These are phyloP conservation scores for Pseudocercospora macadamiae DNA, from an alignment of 2,329 filamentous ascomycete species.

Conservation along the genomic window DNA sequence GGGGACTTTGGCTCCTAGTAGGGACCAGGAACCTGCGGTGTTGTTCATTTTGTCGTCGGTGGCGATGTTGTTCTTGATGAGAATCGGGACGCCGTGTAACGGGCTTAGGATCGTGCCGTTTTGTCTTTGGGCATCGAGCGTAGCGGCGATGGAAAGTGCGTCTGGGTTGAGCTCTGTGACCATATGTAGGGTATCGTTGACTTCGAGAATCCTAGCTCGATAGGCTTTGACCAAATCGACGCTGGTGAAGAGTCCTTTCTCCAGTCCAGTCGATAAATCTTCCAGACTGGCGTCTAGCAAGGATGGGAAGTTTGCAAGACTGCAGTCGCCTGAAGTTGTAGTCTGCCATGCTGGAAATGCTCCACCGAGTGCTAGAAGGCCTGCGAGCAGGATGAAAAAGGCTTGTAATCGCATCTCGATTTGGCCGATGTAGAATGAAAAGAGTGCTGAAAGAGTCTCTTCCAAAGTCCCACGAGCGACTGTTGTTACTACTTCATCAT, in stretches of 20 bases:
- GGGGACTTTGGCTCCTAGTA: conserved; percentile 61
- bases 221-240: conserved; percentile 61
- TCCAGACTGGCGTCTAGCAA: conserved; percentile 57
- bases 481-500: neutral
- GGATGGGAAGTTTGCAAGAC: conserved; percentile 35
- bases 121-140: conserved; percentile 52
- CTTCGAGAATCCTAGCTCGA: conserved; percentile 53
- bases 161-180: conserved; percentile 61
- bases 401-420: neutral
- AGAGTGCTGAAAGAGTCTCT: neutral
- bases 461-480: neutral
- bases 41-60: conserved; percentile 66
- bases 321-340: too few species aligned
- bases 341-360: conserved; percentile 1
- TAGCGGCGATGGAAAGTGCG: conserved; percentile 52
- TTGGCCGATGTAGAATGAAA: neutral
- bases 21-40: conserved; percentile 65
- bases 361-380: neutral
- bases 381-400: neutral
- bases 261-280: conserved; percentile 54
- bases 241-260: conserved; percentile 55
- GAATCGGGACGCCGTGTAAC: conserved; percentile 65
- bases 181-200: conserved; percentile 57
- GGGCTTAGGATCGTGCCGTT: conserved; percentile 55
- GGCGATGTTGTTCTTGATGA: conserved; percentile 70